Percentiles rank a stretch among this genome's conserved stretches.
Evolutionary conservation across 805 yeast species (phyloP).

Genomic region (Yamadazyma takamatsuzukensis): DNA sequence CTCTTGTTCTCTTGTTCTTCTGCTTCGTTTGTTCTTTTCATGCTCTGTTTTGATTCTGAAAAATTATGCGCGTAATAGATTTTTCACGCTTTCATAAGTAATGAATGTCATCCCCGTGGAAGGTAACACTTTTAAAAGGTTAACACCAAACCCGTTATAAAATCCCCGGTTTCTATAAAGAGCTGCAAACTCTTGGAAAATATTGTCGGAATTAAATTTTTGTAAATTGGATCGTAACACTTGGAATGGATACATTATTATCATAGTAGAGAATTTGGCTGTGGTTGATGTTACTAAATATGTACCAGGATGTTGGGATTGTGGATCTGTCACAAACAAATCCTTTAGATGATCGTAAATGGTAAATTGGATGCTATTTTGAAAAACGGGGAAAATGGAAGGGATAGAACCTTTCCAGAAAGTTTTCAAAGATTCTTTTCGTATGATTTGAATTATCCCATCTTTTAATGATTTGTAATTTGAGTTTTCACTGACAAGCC

Average conservation of each 20-base stretch:
- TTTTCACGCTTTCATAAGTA: conserved; percentile 65
- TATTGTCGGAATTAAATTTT: conserved; percentile 22
- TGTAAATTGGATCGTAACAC: conserved; percentile 77
- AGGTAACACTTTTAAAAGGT: conserved; percentile 79
- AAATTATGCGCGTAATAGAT: conserved; percentile 9
- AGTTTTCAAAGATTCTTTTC: conserved; percentile 55
- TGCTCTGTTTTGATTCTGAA: conserved; percentile 1
- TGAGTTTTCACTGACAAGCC: conserved; percentile 65
- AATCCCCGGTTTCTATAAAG: conserved; percentile 54
- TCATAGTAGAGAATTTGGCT: conserved; percentile 66
- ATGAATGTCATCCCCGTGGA: conserved; percentile 89
- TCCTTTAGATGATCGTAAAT: conserved; percentile 75
- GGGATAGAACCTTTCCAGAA: conserved; percentile 77
- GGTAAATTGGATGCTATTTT: conserved; percentile 85
- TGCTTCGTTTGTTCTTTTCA: conserved; percentile 5
- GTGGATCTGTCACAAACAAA: conserved; percentile 25
- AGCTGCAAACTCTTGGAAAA: conserved; percentile 26
- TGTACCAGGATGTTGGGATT: conserved; percentile 28
- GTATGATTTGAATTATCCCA: conserved; percentile 49
- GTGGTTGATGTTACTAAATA: conserved; percentile 63
- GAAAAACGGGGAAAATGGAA: conserved; percentile 76
- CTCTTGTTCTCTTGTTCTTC: neutral
- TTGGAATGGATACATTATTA: conserved; percentile 78
- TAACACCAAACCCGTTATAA: conserved; percentile 80
- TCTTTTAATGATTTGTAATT: conserved; percentile 58